Conservation (phyloP, 2,329 filamentous ascomycete genomes). For the Xylariaceae sp. region DNA sequence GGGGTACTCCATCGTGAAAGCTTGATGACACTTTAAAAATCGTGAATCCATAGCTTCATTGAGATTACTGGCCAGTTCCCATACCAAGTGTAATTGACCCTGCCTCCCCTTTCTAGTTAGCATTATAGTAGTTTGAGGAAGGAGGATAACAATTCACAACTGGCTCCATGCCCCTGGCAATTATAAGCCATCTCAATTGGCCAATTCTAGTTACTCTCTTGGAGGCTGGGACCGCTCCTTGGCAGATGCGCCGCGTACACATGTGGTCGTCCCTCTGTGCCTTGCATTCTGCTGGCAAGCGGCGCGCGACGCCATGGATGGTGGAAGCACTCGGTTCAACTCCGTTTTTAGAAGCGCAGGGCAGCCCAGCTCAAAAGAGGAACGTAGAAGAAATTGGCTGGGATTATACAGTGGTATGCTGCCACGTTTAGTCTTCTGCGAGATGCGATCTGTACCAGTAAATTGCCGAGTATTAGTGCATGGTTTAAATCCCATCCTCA, state of each 20-base stretch:
- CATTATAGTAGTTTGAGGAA: conserved; percentile 19
- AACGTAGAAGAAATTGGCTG: neutral
- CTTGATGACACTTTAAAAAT: neutral
- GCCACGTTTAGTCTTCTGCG: neutral
- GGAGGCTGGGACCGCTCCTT: conserved; percentile 8
- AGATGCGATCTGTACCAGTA: neutral
- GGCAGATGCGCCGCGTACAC: neutral
- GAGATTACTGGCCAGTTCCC: neutral
- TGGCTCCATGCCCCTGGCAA: conserved; percentile 3
- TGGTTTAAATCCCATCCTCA: too few species aligned
- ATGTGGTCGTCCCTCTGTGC: conserved; percentile 2
- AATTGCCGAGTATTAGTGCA: neutral
- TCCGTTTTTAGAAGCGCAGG: neutral
- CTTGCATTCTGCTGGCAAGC: neutral
- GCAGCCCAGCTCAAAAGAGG: neutral
- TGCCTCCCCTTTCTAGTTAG: conserved; percentile 26
- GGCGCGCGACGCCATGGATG: too few species aligned
- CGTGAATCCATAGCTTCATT: neutral
- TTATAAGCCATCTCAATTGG: conserved; percentile 16
- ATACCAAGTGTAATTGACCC: neutral
- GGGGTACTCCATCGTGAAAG: neutral
- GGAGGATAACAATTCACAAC: conserved; percentile 24
- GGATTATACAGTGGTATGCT: neutral
- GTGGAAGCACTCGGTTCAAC: neutral
- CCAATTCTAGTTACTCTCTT: conserved; percentile 1